Percentiles rank a stretch among this genome's conserved stretches.
Conservation (phyloP, 352 stramenopile species). For the Pythium vanterpoolii region DNA sequence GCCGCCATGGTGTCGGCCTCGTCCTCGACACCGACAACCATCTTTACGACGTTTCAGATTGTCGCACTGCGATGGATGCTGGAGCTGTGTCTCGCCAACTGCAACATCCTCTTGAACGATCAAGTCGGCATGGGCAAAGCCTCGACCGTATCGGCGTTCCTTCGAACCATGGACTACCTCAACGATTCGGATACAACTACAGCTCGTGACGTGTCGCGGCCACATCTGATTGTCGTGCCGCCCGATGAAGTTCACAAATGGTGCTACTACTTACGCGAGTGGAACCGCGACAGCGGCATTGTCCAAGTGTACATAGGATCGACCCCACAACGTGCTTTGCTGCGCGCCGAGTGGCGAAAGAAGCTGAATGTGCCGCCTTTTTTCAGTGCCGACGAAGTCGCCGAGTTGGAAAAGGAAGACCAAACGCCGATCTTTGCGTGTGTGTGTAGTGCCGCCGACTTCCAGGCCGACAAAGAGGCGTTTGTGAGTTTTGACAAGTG, state of each 20-base stretch:
- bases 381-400: conserved; percentile 42
- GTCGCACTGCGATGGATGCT: conserved; percentile 80
- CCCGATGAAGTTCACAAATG: conserved; percentile 81
- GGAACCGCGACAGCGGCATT: conserved; percentile 36
- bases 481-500: conserved; percentile 51
- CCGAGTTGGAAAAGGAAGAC: conserved; percentile 30
- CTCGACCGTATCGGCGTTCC: conserved; percentile 67
- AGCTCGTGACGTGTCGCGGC: conserved; percentile 18
- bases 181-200: conserved; percentile 3
- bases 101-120: conserved; percentile 83
- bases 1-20: too few relatives aligned
- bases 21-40: conserved; percentile 23
- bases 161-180: conserved; percentile 51
- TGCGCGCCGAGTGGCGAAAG: conserved; percentile 53
- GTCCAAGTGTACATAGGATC: conserved; percentile 63
- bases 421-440: conserved; percentile 53
- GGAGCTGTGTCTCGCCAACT: conserved; percentile 53
- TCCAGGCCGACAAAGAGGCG: conserved; percentile 44
- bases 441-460: conserved; percentile 53
- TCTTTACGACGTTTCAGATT: conserved; percentile 75
- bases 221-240: conserved; percentile 77
- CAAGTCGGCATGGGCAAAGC: conserved; percentile 87
- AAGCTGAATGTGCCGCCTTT: conserved; percentile 33
- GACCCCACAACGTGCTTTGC: conserved; percentile 31
- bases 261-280: conserved; percentile 62